Conservation (phyloP, 257 asterid species). For the Salvia rosmarinus region DNA sequence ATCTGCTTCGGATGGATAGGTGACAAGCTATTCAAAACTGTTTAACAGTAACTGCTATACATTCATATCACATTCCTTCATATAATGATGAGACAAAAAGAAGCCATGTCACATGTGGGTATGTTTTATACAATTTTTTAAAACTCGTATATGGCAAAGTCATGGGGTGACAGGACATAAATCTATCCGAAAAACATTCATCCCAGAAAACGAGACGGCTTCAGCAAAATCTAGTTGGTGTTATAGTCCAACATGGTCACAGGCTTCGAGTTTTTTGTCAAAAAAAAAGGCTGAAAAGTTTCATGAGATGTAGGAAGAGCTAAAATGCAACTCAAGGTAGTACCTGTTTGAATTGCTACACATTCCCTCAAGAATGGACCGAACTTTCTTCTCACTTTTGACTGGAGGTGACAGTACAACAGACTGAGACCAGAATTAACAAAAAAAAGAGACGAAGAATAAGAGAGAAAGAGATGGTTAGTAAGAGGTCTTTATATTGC, state of each 20-base stretch:
- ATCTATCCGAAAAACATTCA: constrained; percentile 12
- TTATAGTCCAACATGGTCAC: constrained; percentile 2
- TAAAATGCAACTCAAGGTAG: constrained; percentile 19
- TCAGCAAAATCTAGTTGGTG: constrained; percentile 14
- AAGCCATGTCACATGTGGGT: background rate
- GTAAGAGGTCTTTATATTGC: constrained; percentile 1
- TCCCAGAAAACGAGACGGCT: background rate
- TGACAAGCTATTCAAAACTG: constrained; percentile 9
- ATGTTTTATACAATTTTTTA: background rate
- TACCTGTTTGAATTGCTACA: constrained; percentile 81
- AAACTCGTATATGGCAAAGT: constrained; percentile 12
- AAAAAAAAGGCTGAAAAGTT: background rate
- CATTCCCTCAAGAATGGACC: constrained; percentile 75
- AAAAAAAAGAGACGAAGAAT: constrained; percentile 7
- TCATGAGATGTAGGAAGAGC: constrained; percentile 16
- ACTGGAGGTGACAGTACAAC: constrained; percentile 76
- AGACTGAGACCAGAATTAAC: constrained; percentile 82
- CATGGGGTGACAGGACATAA: constrained; percentile 26
- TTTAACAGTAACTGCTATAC: constrained; percentile 24
- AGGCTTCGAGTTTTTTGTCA: background rate
- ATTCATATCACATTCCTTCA: constrained; percentile 23
- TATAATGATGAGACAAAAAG: background rate
- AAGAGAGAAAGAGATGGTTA: background rate
- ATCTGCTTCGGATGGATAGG: constrained; percentile 21
- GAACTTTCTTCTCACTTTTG: constrained; percentile 92